Base-by-base conservation (phyloP, 1,284 basidiomycete genomes). In the Tremellales sp. region DNA sequence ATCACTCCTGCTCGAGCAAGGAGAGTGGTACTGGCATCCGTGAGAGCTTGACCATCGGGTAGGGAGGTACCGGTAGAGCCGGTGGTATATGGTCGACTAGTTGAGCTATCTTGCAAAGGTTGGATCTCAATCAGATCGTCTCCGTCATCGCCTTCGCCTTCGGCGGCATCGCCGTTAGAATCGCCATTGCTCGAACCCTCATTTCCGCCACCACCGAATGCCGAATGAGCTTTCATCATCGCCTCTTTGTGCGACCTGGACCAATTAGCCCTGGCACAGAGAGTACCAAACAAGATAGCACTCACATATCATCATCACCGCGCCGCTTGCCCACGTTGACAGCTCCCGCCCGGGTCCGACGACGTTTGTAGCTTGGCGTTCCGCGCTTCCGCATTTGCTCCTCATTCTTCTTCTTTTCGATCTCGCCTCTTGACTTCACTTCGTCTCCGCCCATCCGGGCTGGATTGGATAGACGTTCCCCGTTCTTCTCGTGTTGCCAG, bases 281-380 rank as follows among this genome's bases (percentile, higher is more conserved):
- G 10, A 8, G 5, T 3, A 21, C 23, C 2, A 4, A n/a, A 17
- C 25, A 27, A 21, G 24, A 21, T 2, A 22, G 2, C 17, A 52
- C 61, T 51, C 37, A 62, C 63, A 52, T 17, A 27, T 58, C 63
- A 22, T 58, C 60, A 11, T 43, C 55, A 12, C 49, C 26, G 43
- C 50, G 51, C 40, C 56, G 47, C 19, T 54, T 56, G 15, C 55
- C 43, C 22, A 50, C 49, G 1, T n/a, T 21, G 10, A 56, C 53
- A 1, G 60, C 65, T 1, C 70, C 70, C 4, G 65, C 70, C 23
- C 70, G 51, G 35, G 61, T 37, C 36, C 70, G 51, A 17, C 70
- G 49, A 19, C 70, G 42, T 80, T 76, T 75, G 83, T 84, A 86
- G 78, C 56, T 81, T 70, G 41, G 82, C 76, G 54, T 40, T 79